Conservation (phyloP, 139 green algal species). For the Micromonas commoda region DNA sequence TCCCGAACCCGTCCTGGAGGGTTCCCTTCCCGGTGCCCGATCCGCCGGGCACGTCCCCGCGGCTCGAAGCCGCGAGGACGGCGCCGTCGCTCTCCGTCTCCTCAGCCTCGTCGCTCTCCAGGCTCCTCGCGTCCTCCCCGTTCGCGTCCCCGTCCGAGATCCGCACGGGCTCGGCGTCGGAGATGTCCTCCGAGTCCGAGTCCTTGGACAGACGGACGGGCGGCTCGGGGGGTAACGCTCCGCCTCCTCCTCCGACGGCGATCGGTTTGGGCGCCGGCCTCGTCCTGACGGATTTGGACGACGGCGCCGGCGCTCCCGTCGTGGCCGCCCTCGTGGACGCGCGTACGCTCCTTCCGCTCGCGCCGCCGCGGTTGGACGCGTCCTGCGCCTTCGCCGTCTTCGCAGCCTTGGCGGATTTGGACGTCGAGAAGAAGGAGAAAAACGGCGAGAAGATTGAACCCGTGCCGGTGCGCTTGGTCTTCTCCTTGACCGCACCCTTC, state of each 20-base stretch:
- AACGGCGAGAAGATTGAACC: constrained; percentile 28
- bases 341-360: no score
- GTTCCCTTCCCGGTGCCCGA: neutral
- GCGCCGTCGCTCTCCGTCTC: neutral
- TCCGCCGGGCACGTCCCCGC: neutral
- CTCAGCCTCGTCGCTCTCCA: neutral
- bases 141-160: no score
- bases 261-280: no score
- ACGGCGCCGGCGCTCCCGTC: no score
- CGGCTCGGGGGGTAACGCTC: no score
- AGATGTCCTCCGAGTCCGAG: no score
- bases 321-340: no score
- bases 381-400: neutral
- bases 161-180: no score
- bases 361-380: neutral
- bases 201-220: no score
- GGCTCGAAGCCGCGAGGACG: neutral
- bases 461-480: neutral
- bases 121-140: neutral
- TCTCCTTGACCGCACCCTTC: neutral
- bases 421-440: constrained; percentile 18
- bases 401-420: neutral
- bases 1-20: constrained; percentile 7
- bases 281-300: no score
- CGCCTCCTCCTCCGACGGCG: no score